These are phyloP conservation scores for Boletus rufocinnamomeus DNA, from an alignment of 768 basidiomycete species.

Conservation along the genomic window DNA sequence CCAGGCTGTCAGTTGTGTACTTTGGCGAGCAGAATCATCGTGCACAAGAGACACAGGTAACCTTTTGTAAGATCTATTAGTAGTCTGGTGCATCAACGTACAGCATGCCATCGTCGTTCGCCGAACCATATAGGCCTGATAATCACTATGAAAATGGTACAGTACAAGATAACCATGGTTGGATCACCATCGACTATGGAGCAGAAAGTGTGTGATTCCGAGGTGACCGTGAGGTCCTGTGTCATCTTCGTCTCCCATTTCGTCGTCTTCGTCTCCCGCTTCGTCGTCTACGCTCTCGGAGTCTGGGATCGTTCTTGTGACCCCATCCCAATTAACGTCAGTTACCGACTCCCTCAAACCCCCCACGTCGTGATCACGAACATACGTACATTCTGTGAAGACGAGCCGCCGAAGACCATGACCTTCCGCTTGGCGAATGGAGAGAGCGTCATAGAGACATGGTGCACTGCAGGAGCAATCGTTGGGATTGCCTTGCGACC, in stretches of 20 bases:
- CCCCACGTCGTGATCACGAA: constrained; percentile 5
- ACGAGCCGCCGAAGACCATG: constrained; percentile 14
- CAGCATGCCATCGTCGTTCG: not conserved
- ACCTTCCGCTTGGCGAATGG: constrained; percentile 12
- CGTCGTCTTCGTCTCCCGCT: constrained; percentile 4
- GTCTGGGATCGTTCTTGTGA: not conserved
- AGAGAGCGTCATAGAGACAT: constrained; percentile 24
- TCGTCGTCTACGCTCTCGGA: constrained; percentile 1
- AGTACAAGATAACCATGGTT: not conserved
- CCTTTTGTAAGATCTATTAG: too few species aligned
- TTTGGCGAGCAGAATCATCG: not conserved
- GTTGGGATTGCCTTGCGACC: not conserved
- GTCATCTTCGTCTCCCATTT: constrained; percentile 2
- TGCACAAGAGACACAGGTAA: not conserved
- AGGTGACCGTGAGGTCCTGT: not conserved
- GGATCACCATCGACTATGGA: not conserved
- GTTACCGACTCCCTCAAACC: constrained; percentile 7
- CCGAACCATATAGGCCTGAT: not conserved
- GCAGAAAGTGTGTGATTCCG: not conserved
- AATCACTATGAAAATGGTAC: not conserved
- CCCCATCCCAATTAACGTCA: constrained; percentile 24
- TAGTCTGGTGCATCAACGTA: not conserved
- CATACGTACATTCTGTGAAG: constrained; percentile 13
- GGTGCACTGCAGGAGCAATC: constrained; percentile 5
- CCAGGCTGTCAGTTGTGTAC: too few species aligned